These are phyloP conservation scores for Hymenoscyphus salicellus DNA, from an alignment of 2,329 filamentous ascomycete species.

Conservation along the genomic window DNA sequence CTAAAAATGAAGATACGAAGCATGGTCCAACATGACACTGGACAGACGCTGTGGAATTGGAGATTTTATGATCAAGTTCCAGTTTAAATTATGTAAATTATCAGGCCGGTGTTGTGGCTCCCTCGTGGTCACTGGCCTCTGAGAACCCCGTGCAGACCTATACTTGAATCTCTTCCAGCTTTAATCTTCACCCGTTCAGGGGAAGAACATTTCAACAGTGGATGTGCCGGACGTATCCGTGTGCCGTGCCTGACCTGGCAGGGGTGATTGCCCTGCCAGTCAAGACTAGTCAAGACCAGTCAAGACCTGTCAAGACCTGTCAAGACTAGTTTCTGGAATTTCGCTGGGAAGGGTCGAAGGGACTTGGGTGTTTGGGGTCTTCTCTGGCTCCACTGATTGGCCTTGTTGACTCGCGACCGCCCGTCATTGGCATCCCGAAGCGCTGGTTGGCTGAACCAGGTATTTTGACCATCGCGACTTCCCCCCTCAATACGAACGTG, in stretches of 20 bases:
- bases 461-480: not conserved
- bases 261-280: too few species aligned
- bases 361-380: not conserved
- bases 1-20: not conserved
- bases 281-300: too few species aligned
- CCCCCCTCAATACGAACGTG: not conserved
- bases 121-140: not conserved
- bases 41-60: not conserved
- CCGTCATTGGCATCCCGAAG: not conserved
- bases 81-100: not conserved
- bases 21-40: not conserved
- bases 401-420: not conserved
- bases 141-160: not conserved
- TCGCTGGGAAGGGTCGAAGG: not conserved
- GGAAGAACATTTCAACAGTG: not conserved
- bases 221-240: not conserved
- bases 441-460: not conserved
- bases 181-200: too few species aligned
- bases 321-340: too few species aligned
- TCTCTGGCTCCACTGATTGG: not conserved
- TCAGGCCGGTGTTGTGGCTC: too few species aligned
- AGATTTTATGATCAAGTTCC: not conserved
- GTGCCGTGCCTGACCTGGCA: not conserved
- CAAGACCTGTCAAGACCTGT: too few species aligned
- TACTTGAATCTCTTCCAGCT: too few species aligned